Evolutionary conservation across 495 filamentous ascomycete genomes (phyloP).

Genomic region (Neurospora sp.): DNA sequence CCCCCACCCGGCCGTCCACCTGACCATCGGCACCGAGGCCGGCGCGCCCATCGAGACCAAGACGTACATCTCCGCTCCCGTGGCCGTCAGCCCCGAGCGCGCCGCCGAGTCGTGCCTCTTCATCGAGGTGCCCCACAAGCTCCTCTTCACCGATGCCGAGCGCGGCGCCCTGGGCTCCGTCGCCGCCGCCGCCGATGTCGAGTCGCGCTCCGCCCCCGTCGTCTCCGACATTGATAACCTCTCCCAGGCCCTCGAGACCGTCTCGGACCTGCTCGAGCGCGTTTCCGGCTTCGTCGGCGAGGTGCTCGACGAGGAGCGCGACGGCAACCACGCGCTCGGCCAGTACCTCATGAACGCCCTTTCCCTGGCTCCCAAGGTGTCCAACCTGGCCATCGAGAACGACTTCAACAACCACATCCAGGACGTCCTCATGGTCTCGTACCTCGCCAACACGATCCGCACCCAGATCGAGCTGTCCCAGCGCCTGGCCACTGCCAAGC

Average conservation of each 20-base stretch:
- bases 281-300: constrained; percentile 81
- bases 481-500: constrained; percentile 74
- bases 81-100: constrained; percentile 89
- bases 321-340: constrained; percentile 73
- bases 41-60: constrained; percentile 75
- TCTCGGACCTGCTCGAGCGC: constrained; percentile 77
- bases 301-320: constrained; percentile 54
- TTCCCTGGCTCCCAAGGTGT: constrained; percentile 87
- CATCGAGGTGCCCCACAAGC: constrained; percentile 45
- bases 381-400: constrained; percentile 75
- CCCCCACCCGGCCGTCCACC: constrained; percentile 90
- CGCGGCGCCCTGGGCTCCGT: no score
- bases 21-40: constrained; percentile 83
- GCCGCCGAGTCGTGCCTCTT: constrained; percentile 74
- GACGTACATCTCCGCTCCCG: constrained; percentile 88
- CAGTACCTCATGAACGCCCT: constrained; percentile 91
- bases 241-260: constrained; percentile 72
- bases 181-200: no score
- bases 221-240: constrained; percentile 81
- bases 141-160: no score
- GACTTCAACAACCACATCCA: constrained; percentile 99
- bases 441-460: constrained; percentile 96
- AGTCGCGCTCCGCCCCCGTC: constrained; percentile 53
- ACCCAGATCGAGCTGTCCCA: constrained; percentile 98
- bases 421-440: constrained; percentile 92